Base-by-base conservation (phyloP, 2,329 filamentous ascomycete species). In the Fusarium nodosum region DNA sequence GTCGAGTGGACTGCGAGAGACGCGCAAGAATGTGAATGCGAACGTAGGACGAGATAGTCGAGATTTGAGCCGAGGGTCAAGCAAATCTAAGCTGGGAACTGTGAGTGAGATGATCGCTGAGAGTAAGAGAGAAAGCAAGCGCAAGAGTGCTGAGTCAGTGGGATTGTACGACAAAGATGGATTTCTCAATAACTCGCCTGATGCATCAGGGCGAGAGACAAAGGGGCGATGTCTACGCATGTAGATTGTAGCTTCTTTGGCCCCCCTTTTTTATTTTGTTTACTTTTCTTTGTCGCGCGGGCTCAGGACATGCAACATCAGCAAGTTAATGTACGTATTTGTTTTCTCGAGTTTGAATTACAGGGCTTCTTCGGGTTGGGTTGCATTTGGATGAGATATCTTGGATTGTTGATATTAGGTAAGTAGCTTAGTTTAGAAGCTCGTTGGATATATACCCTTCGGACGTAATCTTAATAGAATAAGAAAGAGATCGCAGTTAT, bases 131-230 rank as follows among this genome's bases (percentile, higher is more conserved):
- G 60, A 69, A n/a, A 66, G 66, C 33, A 48, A 68, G 28, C 64
- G 76, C 2, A 66, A 64, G 22, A 82, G 81, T 18, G 72, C 76
- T 1, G 81, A 83, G 22, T 84, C 80, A 34, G 60, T 82, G 31
- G 81, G 80, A 2, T 54, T 83, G 50, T 85, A 85, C 63, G 82
- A 85, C 61, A 73, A 78, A 50, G 81, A 85, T 30, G 83, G 82
- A 3, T 85, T 85, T 52, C 69, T 84, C 60, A 77, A 81, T 62
- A 74, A 76, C 31, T 82, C 82, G 28, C 83, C 82, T 4, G 79
- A 79, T n/a, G 73, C 78, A 26, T 79, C 80, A 4, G 79, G 78
- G 12, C 74, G 78, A 62, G 74, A 78, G 18, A 34, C 64, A n/a
- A 66, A 69, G 46, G 71, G 71, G 44, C 60, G 71, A 38, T 60